Percentiles rank a stretch among this genome's conserved stretches.
These are phyloP conservation scores for Ophiobolus disseminans DNA, from an alignment of 2,329 filamentous ascomycete genomes.

Conservation along the genomic window DNA sequence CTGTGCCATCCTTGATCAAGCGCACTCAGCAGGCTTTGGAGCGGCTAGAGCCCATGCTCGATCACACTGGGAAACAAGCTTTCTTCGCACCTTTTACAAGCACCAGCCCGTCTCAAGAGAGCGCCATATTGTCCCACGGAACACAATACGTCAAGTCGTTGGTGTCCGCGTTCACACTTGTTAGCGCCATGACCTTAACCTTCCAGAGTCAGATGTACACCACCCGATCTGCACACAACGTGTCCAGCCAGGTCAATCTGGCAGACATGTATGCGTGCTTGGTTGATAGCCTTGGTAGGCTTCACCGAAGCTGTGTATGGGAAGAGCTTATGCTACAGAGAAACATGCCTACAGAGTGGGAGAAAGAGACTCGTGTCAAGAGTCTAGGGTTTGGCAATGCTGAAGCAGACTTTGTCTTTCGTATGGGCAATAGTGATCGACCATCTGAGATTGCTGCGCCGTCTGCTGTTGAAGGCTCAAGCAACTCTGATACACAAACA, in stretches of 20 bases:
- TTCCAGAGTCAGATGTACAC: conserved; percentile 71
- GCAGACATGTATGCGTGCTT: conserved; percentile 83
- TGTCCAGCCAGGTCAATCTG: conserved; percentile 79
- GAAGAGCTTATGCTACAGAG: conserved; percentile 81
- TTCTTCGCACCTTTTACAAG: conserved; percentile 74
- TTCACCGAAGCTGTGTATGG: conserved; percentile 81
- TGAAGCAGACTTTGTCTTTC: conserved; percentile 51
- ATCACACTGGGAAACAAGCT: conserved; percentile 58
- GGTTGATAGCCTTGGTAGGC: conserved; percentile 74
- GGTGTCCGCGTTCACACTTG: conserved; percentile 76
- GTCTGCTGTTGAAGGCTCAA: conserved; percentile 21
- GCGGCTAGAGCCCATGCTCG: conserved; percentile 70
- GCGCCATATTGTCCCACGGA: conserved; percentile 63
- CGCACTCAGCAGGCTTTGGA: conserved; percentile 75
- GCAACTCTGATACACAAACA: conserved; percentile 18
- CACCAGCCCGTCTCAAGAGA: conserved; percentile 16
- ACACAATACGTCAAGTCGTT: conserved; percentile 81
- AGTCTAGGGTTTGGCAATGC: conserved; percentile 48
- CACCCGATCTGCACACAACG: conserved; percentile 66
- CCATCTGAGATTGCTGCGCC: conserved; percentile 12
- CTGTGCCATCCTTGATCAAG: conserved; percentile 80
- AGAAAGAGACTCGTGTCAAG: conserved; percentile 53
- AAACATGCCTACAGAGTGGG: conserved; percentile 74
- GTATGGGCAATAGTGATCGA: conserved; percentile 35
- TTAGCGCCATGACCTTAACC: conserved; percentile 75